Evolutionary conservation across 148 eudicot species (phyloP).

Genomic region (Amaranthus palmeri): DNA sequence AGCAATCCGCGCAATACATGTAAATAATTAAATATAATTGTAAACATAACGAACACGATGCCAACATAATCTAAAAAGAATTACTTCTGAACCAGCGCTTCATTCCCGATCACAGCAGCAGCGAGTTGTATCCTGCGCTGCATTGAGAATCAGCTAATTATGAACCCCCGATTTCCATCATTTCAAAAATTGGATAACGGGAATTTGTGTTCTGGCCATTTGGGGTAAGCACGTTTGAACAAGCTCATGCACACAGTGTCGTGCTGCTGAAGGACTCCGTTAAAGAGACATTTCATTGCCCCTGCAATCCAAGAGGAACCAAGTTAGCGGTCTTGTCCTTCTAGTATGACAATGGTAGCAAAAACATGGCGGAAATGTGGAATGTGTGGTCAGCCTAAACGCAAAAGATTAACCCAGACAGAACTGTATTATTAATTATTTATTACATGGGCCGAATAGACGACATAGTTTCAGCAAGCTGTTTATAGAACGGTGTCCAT

Average conservation of each 20-base stretch:
- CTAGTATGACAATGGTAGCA: no score
- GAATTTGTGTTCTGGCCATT: constrained; percentile 76
- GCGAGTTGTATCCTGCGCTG: constrained; percentile 11
- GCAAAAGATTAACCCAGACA: no score
- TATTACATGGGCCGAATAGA: no score
- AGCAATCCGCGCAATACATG: neutral
- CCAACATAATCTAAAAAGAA: constrained; percentile 11
- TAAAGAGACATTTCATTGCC: constrained; percentile 86
- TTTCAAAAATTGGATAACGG: constrained; percentile 40
- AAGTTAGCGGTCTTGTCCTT: no score
- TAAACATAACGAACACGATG: neutral
- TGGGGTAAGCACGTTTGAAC: constrained; percentile 85
- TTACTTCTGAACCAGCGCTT: constrained; percentile 75
- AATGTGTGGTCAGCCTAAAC: no score
- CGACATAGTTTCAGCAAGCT: no score
- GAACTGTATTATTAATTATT: no score
- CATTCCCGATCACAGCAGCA: constrained; percentile 53
- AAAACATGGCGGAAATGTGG: no score
- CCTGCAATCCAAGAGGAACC: constrained; percentile 34
- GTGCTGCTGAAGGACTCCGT: constrained; percentile 79
- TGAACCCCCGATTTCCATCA: constrained; percentile 7
- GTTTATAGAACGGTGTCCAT: no score
- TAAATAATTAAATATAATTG: constrained; percentile 5
- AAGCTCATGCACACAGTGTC: constrained; percentile 94
- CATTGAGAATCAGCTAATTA: constrained; percentile 21